Percentiles rank a stretch among this genome's conserved stretches.
phyloP scores from a whole-genome alignment of 106 monocot genomes.

The Ottelia alismoides region DNA sequence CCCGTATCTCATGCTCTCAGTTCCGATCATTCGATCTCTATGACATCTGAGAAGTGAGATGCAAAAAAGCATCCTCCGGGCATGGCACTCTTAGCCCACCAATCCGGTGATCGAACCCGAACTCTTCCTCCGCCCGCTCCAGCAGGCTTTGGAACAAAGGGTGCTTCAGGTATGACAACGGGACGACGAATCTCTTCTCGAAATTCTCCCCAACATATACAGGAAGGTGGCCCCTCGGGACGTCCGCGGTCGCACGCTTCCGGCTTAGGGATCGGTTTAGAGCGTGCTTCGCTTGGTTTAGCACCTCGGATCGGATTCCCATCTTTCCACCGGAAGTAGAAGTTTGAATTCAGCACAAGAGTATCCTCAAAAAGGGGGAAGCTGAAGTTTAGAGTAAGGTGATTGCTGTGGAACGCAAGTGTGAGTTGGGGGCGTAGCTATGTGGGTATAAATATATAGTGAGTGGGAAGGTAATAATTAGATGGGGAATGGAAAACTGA shows the following conservation, averaged over 20 bases:
- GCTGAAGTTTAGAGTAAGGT: no score
- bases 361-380: no score
- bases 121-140: slow-evolving; percentile 26
- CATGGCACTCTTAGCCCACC: slow-evolving; percentile 17
- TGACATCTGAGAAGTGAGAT: slow-evolving; percentile 1
- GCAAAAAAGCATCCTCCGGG: slow-evolving; percentile 7
- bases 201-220: slow-evolving; percentile 31
- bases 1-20: no score
- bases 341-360: no score
- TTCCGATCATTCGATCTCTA: no score
- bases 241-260: slow-evolving; percentile 2
- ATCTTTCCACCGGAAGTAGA: no score
- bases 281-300: background rate
- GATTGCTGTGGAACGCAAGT: no score
- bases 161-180: slow-evolving; percentile 11
- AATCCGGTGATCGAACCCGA: slow-evolving; percentile 26
- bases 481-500: no score
- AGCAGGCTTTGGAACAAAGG: slow-evolving; percentile 22
- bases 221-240: slow-evolving; percentile 25
- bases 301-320: background rate
- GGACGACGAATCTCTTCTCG: slow-evolving; percentile 15
- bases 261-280: slow-evolving; percentile 2
- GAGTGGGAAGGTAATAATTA: no score
- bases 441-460: no score
- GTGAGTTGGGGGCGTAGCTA: no score